phyloP scores from a whole-genome alignment of 352 stramenopile species.

The Phytopythium montanum region DNA sequence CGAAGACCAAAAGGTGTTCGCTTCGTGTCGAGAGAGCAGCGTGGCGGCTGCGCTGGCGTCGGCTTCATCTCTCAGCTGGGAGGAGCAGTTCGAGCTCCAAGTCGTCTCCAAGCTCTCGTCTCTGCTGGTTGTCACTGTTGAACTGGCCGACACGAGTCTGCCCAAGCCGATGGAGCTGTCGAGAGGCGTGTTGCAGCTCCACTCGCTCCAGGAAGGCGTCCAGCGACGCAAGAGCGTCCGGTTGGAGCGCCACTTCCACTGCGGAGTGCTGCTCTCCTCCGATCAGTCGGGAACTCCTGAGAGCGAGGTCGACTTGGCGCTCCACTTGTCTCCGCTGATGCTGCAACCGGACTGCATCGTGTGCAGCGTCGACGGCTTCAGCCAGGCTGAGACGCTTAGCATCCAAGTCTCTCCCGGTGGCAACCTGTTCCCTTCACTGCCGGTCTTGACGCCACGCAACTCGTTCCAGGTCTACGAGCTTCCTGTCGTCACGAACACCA shows the following conservation, averaged over 20 bases:
- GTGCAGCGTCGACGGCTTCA: constrained; percentile 25
- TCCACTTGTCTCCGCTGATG: constrained; percentile 59
- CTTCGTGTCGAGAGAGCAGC: constrained; percentile 40
- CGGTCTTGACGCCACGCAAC: constrained; percentile 17
- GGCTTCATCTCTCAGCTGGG: constrained; percentile 39
- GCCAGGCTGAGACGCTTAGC: constrained; percentile 27
- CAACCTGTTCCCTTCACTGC: constrained; percentile 22
- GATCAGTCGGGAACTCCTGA: not conserved
- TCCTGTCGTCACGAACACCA: constrained; percentile 33
- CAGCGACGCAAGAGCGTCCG: constrained; percentile 15
- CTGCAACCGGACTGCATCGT: constrained; percentile 35
- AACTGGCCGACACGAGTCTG: constrained; percentile 34
- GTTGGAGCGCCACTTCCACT: constrained; percentile 58
- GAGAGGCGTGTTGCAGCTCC: constrained; percentile 29
- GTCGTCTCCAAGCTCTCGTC: constrained; percentile 22
- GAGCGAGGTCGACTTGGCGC: constrained; percentile 52
- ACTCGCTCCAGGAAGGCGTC: constrained; percentile 34
- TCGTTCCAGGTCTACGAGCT: constrained; percentile 47
- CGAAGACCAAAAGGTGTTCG: constrained; percentile 33
- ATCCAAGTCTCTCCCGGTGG: constrained; percentile 68
- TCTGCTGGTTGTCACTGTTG: constrained; percentile 39
- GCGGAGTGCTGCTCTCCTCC: constrained; percentile 16
- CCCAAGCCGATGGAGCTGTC: constrained; percentile 41
- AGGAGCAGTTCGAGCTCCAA: constrained; percentile 66
- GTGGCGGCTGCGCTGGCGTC: constrained; percentile 30